Conservation (phyloP, 2,329 filamentous ascomycete species). For the Parascedosporium putredinis region DNA sequence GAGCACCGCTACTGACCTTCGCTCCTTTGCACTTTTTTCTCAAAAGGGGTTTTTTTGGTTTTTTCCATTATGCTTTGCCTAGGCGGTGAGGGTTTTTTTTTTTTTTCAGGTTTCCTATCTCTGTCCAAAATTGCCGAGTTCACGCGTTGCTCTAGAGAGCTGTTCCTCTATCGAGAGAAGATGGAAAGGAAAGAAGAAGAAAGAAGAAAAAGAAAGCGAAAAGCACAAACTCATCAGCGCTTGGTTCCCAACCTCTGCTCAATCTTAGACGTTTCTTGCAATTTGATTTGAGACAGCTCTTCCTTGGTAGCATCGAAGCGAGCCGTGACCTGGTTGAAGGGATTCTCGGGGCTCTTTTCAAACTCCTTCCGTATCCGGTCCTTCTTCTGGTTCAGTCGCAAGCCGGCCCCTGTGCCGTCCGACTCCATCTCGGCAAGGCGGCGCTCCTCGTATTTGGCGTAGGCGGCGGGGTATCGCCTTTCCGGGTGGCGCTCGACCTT, state of each 20-base stretch:
- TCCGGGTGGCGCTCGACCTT: conserved; percentile 83
- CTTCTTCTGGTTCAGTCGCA: conserved; percentile 75
- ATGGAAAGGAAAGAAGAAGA: too few relatives aligned
- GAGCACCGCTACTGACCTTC: too few relatives aligned
- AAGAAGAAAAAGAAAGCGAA: too few relatives aligned
- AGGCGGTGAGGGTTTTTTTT: too few relatives aligned
- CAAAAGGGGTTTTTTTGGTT: too few relatives aligned
- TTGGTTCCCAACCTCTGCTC: conserved; percentile 52
- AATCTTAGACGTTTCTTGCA: conserved; percentile 60
- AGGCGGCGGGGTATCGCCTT: conserved; percentile 77
- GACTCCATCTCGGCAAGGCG: conserved; percentile 75
- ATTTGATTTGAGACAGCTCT: conserved; percentile 57
- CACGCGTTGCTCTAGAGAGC: too few relatives aligned
- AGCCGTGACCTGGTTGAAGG: conserved; percentile 76
- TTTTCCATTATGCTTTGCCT: too few relatives aligned
- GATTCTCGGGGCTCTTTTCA: conserved; percentile 88
- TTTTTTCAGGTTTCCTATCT: too few relatives aligned
- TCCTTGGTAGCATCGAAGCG: conserved; percentile 69
- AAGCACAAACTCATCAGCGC: neutral
- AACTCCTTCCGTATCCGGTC: conserved; percentile 85
- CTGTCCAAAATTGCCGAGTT: too few relatives aligned
- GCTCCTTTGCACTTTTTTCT: neutral
- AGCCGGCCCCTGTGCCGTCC: conserved; percentile 60
- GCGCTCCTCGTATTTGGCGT: conserved; percentile 69
- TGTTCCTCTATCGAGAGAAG: too few relatives aligned